phyloP scores from a whole-genome alignment of 2,329 filamentous ascomycete species.

The Curvularia verruculosa region DNA sequence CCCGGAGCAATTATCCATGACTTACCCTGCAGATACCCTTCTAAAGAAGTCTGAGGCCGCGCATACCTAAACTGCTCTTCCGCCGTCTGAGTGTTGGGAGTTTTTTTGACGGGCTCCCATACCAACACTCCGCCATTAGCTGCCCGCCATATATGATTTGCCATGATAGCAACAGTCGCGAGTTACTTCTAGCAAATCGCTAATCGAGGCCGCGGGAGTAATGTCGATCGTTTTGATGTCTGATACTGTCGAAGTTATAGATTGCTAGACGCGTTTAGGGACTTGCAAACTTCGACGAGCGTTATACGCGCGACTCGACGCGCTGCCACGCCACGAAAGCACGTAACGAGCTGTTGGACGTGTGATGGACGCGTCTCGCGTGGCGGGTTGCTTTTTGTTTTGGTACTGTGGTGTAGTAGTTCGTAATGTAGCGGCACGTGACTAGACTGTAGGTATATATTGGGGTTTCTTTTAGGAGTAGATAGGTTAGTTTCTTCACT shows the following conservation, averaged over 20 bases:
- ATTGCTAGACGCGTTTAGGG: no score
- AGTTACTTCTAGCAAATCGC: no score
- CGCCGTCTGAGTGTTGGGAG: not conserved
- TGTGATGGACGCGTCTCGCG: slow-evolving; percentile 2
- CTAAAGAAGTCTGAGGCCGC: no score
- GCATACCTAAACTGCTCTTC: no score
- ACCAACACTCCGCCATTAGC: not conserved
- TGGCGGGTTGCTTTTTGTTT: not conserved
- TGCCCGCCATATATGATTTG: not conserved
- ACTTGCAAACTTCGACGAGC: not conserved
- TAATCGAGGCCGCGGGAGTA: not conserved
- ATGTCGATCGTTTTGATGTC: not conserved
- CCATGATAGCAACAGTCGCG: not conserved
- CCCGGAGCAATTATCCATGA: no score
- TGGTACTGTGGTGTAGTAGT: no score
- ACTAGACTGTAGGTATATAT: no score
- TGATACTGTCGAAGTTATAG: not conserved
- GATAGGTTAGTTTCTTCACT: no score
- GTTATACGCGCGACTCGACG: not conserved
- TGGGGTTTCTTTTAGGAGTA: no score
- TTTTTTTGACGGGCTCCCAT: slow-evolving; percentile 4
- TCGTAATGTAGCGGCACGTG: no score
- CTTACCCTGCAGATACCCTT: no score
- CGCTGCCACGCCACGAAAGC: not conserved
- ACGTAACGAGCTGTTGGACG: not conserved